Evolutionary conservation across 805 yeast species (phyloP), one percentile per base, ranked within the genome.

Genomic region (Teunomyces barrocoloradensis): DNA sequence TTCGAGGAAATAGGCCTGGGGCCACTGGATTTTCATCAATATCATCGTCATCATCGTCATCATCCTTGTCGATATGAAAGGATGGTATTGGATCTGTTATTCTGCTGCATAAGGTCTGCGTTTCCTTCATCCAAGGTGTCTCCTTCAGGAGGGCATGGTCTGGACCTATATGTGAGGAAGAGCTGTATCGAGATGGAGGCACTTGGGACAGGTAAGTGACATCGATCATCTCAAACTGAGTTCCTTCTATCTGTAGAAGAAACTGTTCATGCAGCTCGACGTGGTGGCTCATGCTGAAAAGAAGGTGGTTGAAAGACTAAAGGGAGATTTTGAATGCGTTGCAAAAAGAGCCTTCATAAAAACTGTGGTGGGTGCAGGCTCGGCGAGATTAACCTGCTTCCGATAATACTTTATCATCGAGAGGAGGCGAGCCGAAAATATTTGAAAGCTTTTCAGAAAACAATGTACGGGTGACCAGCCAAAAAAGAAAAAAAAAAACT

Each of bases 1-100:
- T 57, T 17, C 49, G 46, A 3, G 76, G 76, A 47, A 70, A 71
- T 6, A 71, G 56, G 2, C 71, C 73, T 0, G 74, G 75, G 2
- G 53, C 69, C 3, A 68, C 55, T 3, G 67, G 69, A 41, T 69
- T 64, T n/a, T 48, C 46, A 25, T 46, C 45, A 32, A 41, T 21
- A 18, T 45, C 42, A 21, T 44, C 44, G 36, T 48, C 29, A 23
- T 48, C 44, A 18, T 54, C 49, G 33, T 51, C 49, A 21, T 48
- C 53, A 12, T 51, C 51, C 4, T 50, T 49, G 12, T 46, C 48
- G 21, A 44, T 44, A 28, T 45, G 53, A 42, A 33, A 40, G 32
- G 32, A 21, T 12, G 42, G 23, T 6, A 25, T 23, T n/a, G 40
- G 11, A 11, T 13, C 18, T 6, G 29, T 15, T 6, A 37, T 18